A percentile compares a stretch with the other conserved stretches of the same genome.
Evolutionary conservation across 2,329 filamentous ascomycete genomes (phyloP).

Genomic region (Sclerotinia subarctica): DNA sequence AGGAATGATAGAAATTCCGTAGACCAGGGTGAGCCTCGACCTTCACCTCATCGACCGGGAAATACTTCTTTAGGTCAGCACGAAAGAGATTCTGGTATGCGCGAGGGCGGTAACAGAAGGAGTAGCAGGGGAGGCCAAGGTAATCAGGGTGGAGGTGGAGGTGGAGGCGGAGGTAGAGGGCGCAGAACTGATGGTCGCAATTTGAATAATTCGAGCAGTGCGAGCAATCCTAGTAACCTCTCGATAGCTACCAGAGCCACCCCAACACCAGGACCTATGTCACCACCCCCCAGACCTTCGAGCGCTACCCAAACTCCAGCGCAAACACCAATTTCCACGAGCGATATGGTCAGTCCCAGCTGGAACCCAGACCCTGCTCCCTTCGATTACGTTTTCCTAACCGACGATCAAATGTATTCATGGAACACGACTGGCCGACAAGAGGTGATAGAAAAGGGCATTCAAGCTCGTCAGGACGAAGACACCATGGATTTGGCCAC

Average conservation of each 20-base stretch:
- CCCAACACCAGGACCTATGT: constrained; percentile 38
- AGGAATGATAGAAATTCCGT: constrained; percentile 38
- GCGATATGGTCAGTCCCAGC: constrained; percentile 35
- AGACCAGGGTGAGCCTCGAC: constrained; percentile 48
- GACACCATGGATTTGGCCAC: constrained; percentile 66
- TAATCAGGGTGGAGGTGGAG: constrained; percentile 28
- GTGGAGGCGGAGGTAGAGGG: constrained; percentile 29
- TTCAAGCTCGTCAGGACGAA: constrained; percentile 62
- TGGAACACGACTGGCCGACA: constrained; percentile 69
- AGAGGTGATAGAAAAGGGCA: constrained; percentile 62
- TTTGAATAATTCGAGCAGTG: constrained; percentile 25
- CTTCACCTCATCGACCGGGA: constrained; percentile 60
- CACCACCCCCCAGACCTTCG: constrained; percentile 35
- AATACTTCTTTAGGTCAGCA: constrained; percentile 56
- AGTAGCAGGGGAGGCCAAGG: constrained; percentile 46
- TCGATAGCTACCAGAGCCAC: constrained; percentile 33
- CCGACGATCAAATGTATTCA: constrained; percentile 60
- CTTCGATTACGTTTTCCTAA: constrained; percentile 75
- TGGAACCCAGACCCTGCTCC: constrained; percentile 33
- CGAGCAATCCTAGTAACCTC: constrained; percentile 34
- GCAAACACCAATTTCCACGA: constrained; percentile 26
- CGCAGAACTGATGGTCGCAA: constrained; percentile 36
- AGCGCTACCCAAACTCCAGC: constrained; percentile 35
- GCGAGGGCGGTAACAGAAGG: constrained; percentile 46
- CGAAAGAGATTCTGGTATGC: constrained; percentile 52